Base-by-base conservation (phyloP, 192 early-diverging fungal species). In the Gaertneriomyces semiglobifer region DNA sequence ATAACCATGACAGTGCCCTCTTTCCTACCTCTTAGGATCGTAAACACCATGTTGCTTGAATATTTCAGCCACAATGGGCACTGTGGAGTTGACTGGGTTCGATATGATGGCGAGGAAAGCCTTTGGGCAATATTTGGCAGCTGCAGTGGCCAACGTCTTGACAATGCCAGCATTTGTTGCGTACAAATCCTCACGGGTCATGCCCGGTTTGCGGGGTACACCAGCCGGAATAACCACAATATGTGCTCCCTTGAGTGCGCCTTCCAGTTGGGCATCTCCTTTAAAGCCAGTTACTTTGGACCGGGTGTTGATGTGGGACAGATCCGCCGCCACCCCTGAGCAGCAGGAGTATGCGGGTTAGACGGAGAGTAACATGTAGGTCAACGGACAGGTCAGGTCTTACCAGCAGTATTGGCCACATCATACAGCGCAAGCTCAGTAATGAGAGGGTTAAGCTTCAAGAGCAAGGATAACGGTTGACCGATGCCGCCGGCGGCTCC, bases 161-260 rank as follows among this genome's bases (percentile, higher is more conserved):
- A 95, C 92, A 64, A 98, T 98, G 60, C 90, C 89, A 63, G 95
- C 95, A 80, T 98, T 98, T 79, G 88, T 95, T 80, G 94, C 93
- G 88, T 96, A 98, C 65, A 98, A 82, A 76, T 98, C 95, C 75
- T 98, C 93, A 78, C 95, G 89, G 69, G 95, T 94, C 95, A 98
- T 98, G 41, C 93, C 93, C 61, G 93, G 95, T 88, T 98, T 98
- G 76, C 95, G 87, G 65, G 95, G 95, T 11, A 98, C 92, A 70
- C 95, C 95, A 63, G 95, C 95, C 44, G 95, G 93, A 73, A 98
- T 94, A 58, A 96, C 89, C 61, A 95, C 88, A 46, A 92, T 73
- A 51, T 88, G 71, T 45, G 88, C 73, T 39, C 77, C 84, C 50
- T 69, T 73, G 54, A 94, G 77, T n/a, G 92, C 91, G 8, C 73